phyloP scores from a whole-genome alignment of 345 rosid species.

The Carallia pectinifolia region DNA sequence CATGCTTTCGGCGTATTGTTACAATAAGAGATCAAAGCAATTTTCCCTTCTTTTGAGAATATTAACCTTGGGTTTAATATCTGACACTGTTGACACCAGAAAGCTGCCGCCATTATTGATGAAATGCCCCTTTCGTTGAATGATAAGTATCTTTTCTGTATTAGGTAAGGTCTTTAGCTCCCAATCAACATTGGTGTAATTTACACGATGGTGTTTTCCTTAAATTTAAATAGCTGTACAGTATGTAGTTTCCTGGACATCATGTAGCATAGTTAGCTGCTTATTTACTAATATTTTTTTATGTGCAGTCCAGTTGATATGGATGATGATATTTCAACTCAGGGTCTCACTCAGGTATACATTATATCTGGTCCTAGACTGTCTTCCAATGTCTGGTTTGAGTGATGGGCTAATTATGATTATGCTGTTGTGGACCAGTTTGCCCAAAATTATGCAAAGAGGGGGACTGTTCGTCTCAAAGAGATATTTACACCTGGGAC shows the following conservation, averaged over 20 bases:
- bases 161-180: conserved; percentile 49
- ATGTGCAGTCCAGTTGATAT: conserved; percentile 82
- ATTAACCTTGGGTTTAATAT: conserved; percentile 1
- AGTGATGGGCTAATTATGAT: conserved; percentile 1
- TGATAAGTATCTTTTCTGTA: conserved; percentile 78
- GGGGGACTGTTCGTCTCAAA: conserved; percentile 63
- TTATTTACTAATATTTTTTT: neutral
- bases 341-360: conserved; percentile 78
- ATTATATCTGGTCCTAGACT: neutral
- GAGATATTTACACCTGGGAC: conserved; percentile 77
- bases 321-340: conserved; percentile 66
- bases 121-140: conserved; percentile 69
- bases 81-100: conserved; percentile 42
- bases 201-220: neutral
- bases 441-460: conserved; percentile 65
- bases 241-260: neutral
- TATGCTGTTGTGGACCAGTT: conserved; percentile 45
- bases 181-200: conserved; percentile 1
- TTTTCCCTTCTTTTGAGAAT: neutral
- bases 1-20: conserved; percentile 7
- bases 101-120: conserved; percentile 70
- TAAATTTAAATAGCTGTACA: neutral
- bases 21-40: neutral
- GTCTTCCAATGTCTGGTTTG: neutral
- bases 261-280: no score